phyloP scores from a whole-genome alignment of 208 protist species.

The Acanthamoeba castellanii region DNA sequence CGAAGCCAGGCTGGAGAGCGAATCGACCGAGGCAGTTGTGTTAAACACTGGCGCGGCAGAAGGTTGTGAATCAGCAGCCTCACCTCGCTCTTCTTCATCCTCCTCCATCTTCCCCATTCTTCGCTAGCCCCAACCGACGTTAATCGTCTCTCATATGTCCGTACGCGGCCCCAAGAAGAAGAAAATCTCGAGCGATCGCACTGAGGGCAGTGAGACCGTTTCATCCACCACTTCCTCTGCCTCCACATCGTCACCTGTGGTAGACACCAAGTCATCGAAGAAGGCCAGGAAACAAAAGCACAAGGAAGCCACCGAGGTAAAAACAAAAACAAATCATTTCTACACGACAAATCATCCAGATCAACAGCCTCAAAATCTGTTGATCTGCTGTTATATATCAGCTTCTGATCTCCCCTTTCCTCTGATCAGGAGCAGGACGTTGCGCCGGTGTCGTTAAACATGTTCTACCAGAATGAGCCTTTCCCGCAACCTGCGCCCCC shows the following conservation, averaged over 20 bases:
- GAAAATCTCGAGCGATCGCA: slow-evolving; percentile 4
- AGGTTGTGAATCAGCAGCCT: background rate
- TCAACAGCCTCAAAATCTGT: background rate
- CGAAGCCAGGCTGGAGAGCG: background rate
- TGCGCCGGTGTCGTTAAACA: background rate
- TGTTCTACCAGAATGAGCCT: slow-evolving; percentile 65
- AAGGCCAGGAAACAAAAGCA: slow-evolving; percentile 31
- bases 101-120: background rate
- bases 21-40: background rate
- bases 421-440: background rate
- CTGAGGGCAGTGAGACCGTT: background rate
- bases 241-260: background rate
- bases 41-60: background rate
- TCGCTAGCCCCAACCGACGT: background rate
- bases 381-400: background rate
- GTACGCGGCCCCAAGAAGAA: slow-evolving; percentile 20
- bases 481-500: slow-evolving; percentile 23
- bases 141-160: background rate
- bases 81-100: background rate
- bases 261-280: background rate
- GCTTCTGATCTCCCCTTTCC: background rate
- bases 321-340: background rate
- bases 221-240: background rate
- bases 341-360: background rate
- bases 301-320: slow-evolving; percentile 64